Base-by-base conservation (phyloP, 2,329 filamentous ascomycete species). In the Metarhizium humberi region DNA sequence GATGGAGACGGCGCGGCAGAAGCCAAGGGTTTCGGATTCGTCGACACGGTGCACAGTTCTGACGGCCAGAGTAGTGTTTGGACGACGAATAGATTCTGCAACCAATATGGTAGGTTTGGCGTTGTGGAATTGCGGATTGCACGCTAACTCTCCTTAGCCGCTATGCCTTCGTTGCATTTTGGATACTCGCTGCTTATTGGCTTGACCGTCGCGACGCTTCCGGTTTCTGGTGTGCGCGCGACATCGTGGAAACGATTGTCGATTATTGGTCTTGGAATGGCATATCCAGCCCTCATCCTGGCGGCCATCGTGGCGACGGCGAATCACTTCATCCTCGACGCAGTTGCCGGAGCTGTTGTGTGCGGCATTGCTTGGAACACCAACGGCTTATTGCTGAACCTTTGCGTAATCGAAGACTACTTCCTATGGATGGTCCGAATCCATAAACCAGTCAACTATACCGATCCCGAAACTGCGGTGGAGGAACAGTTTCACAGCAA, bases 111-210 rank as follows among this genome's bases (percentile, higher is more conserved):
- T 78, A 64, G 70, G 76, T 69, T 25, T 25, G 25, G 25, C 25
- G 25, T 25, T 25, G 25, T 25, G 25, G 25, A 25, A 25, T 25
- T 4, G 25, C 25, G 25, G 25, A 25, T 25, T 25, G 25, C 25
- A 25, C 25, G 25, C 25, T 25, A 25, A 25, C 25, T 25, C 25
- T 25, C 25, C 25, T 25, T 25, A 25, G 25, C 25, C 25, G 25
- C 25, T 25, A 25, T 90, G 86, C 86, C 86, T 1, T 87, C 83
- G 0, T 75, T 90, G 16, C 86, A 90, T 67, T 90, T 90, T 64
- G 86, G 86, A 3, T 90, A 90, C 71, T 86, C 84, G 3, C 78
- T 90, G 34, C 78, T 90, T 62, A 84, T 90, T 64, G 86, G 86
- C 7, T 70, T 89, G 13, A 89, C 86, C 4, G 77, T 89, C 56